Evolutionary conservation across 192 early-diverging fungal species (phyloP), one percentile per base, ranked within the genome.

Genomic region (Entrophospora sp.): DNA sequence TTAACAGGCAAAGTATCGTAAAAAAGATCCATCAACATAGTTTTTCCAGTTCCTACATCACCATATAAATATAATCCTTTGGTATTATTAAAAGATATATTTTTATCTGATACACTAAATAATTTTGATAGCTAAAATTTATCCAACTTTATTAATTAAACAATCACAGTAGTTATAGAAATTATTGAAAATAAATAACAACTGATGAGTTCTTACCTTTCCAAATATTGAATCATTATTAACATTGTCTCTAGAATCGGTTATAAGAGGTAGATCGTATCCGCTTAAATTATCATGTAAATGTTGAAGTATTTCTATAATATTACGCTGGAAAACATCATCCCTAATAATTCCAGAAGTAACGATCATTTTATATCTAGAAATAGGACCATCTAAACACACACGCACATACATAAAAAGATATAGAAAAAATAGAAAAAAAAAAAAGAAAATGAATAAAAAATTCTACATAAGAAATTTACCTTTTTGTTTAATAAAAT

Each of bases 21-120:
- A 63, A 98, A 94, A 53, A 98, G 75, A 72, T 98, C 93, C 93
- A 98, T 98, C 10, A 91, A 81, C 77, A 93, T 93, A 0, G 93
- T 95, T 66, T 96, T 98, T 22, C 96, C 96, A 0, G 93, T 94
- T 22, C 91, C 91, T 3, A 93, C 91, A 64, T 85, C 83, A 28
- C 91, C 91, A 65, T 81, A 85, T 27, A 87, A 66, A 62, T 85
- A 86, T 52, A 88, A 27, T 28, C 81, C 79, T 36, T 78, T 78
- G 14, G 79, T 75, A 38, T 71, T 66, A 24, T 73, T 66, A 22
- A 63, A 63, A 14, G 65, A 30, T 25, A 65, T 55, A 3, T 45
- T 60, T 38, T 59, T 68, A 28, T 62, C 56, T 42, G 67, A 52
- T 0, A 16, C 8, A n/a, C 49, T n/a, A 73, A 80, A 71, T 14